Evolutionary conservation across 306 rosid species (phyloP).

Genomic region (Hippophae gyantsensis): DNA sequence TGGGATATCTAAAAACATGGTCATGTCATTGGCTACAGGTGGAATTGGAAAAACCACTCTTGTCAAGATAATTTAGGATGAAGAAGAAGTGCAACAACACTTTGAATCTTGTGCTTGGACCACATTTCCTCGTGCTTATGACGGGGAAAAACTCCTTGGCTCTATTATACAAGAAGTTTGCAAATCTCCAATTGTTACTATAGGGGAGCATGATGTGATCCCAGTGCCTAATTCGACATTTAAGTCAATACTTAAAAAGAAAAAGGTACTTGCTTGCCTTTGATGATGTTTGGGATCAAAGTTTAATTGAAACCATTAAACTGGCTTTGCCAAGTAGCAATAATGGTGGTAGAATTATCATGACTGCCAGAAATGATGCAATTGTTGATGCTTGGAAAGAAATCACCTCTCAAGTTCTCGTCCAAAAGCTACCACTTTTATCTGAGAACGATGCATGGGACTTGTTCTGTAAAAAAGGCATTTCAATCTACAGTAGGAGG

Average conservation of each 20-base stretch:
- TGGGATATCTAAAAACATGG: too few species aligned
- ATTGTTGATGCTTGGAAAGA: neutral
- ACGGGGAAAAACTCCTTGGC: too few species aligned
- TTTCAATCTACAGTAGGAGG: neutral
- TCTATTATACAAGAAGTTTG: too few species aligned
- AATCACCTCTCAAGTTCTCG: neutral
- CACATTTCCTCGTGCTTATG: too few species aligned
- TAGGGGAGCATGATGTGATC: too few species aligned
- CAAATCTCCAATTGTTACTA: too few species aligned
- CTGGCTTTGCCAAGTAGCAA: neutral
- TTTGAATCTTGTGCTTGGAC: too few species aligned
- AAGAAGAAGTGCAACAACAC: too few species aligned
- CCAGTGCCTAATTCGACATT: neutral
- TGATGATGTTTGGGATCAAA: slow-evolving; percentile 9
- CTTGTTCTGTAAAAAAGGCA: neutral
- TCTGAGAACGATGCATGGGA: neutral
- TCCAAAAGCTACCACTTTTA: neutral
- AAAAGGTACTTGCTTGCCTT: slow-evolving; percentile 11
- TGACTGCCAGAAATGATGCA: slow-evolving; percentile 1
- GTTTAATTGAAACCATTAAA: neutral
- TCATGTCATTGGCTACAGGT: too few species aligned
- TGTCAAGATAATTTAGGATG: too few species aligned
- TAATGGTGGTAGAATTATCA: slow-evolving; percentile 2
- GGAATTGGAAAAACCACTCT: too few species aligned
- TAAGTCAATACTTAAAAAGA: neutral